These are phyloP conservation scores for Claviceps maximensis DNA, from an alignment of 2,329 filamentous ascomycete species.

Conservation along the genomic window DNA sequence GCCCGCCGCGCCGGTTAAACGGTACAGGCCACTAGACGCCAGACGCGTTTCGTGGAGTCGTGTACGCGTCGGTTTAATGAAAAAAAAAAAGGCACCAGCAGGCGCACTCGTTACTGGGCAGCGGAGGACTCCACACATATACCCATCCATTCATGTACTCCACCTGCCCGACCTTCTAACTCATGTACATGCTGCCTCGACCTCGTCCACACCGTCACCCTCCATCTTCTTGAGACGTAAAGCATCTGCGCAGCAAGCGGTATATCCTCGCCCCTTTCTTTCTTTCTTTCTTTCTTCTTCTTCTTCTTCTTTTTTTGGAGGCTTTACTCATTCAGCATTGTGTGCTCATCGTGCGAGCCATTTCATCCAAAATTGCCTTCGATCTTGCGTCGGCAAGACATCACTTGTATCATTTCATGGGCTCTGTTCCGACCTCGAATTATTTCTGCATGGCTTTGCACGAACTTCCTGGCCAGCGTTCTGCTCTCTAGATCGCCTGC, in stretches of 20 bases:
- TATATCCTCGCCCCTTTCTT: no score
- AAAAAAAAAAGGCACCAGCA: background rate
- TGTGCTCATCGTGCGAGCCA: background rate
- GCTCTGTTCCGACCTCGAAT: background rate
- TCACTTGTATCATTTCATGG: background rate
- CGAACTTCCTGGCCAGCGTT: conserved; percentile 4
- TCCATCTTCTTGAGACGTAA: background rate
- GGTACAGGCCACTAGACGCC: background rate
- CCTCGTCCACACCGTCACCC: background rate
- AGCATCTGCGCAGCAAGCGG: background rate
- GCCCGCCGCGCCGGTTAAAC: background rate
- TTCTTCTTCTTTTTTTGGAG: no score
- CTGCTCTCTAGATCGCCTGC: conserved; percentile 26
- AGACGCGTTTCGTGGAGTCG: conserved; percentile 4
- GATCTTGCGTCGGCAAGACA: background rate
- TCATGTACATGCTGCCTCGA: background rate
- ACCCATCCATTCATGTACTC: background rate
- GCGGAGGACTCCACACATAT: background rate
- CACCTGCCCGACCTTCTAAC: background rate
- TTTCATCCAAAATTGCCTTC: background rate
- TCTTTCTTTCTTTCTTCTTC: no score
- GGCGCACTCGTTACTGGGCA: background rate
- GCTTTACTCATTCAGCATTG: background rate
- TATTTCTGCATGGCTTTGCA: conserved; percentile 4
- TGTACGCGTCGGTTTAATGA: conserved; percentile 7